Conservation (phyloP, 2,329 filamentous ascomycete species). For the Verticillium nubilum region DNA sequence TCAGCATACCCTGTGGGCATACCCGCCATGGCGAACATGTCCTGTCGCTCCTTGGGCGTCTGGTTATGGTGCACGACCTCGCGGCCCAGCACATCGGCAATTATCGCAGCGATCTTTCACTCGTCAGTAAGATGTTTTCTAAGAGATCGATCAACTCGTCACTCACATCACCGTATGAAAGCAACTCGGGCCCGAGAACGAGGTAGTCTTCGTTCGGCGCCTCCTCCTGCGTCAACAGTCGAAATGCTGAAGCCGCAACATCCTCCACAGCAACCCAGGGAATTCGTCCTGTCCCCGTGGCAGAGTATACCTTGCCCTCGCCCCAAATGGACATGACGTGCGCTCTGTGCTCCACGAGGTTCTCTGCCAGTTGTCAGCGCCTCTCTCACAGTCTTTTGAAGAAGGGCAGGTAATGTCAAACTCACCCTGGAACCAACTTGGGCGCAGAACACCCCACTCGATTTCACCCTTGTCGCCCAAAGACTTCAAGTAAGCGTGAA, state of each 20-base stretch:
- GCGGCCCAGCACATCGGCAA: conserved; percentile 24
- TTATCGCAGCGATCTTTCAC: conserved; percentile 11
- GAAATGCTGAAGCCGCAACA: conserved; percentile 37
- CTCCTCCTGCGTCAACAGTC: conserved; percentile 29
- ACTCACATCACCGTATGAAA: conserved; percentile 27
- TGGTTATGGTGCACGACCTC: conserved; percentile 28
- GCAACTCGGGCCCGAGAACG: conserved; percentile 28
- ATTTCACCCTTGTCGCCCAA: conserved; percentile 26
- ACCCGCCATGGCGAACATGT: conserved; percentile 16
- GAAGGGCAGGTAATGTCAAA: conserved; percentile 1
- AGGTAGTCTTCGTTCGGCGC: conserved; percentile 34
- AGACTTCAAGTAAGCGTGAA: conserved; percentile 31
- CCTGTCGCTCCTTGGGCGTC: conserved; percentile 18
- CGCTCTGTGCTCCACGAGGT: conserved; percentile 27
- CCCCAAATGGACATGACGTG: conserved; percentile 26
- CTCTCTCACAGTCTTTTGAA: background rate
- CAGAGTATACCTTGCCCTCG: conserved; percentile 35
- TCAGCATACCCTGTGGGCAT: conserved; percentile 24
- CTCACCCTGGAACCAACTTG: conserved; percentile 43
- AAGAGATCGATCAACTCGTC: too few relatives aligned
- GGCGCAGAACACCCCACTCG: conserved; percentile 36
- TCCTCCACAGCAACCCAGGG: conserved; percentile 40
- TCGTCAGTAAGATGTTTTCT: too few relatives aligned
- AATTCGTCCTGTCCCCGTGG: conserved; percentile 35
- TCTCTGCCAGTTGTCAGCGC: conserved; percentile 26